Evolutionary conservation across 1,139 yeast genomes (phyloP), one percentile per base, ranked within the genome.

Genomic region (Yamadazyma jaroonii): DNA sequence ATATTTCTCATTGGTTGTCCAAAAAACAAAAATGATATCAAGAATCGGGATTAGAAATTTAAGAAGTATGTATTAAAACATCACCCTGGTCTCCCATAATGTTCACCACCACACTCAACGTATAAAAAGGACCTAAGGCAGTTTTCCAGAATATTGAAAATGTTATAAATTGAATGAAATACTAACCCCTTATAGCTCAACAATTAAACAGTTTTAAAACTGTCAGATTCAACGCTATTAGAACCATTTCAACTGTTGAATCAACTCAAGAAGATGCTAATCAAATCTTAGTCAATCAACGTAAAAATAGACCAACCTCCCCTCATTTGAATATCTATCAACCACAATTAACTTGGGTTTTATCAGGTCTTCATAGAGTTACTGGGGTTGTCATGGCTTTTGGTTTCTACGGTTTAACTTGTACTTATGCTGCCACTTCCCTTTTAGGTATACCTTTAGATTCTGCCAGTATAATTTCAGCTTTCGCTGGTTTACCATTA

Each of bases 311-410:
- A 68, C 98, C 98, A 32, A 67, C 77, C 26, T 89, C 97, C 30
- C 98, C 98, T 42, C 95, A 92, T 62, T 74, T 92, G 59, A 67
- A 81, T 43, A 90, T 92, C 58, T 92, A 90, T 70, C 73, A 88
- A 68, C 94, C 94, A 37, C 97, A 92, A 70, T 62, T 90, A 49
- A 87, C 97, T 31, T 77, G 84, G 85, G 64, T 77, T 47, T 61
- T 92, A 59, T 90, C 97, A 4, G 69, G 83, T 27, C 62, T 84
- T 46, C 97, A 92, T 67, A 84, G 98, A 74, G 66, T 92, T 54
- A 79, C 95, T 33, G 97, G 97, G 59, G 84, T 89, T 23, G 78
- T 80, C 34, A 67, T 92, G 59, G 96, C 90, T 30, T 80, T 74
- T 43, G 82, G 78, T 3, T 82, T 90, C 61, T 90, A 89, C 62